Base-by-base conservation (phyloP, 2,329 filamentous ascomycete genomes). In the Colletotrichum magnum region DNA sequence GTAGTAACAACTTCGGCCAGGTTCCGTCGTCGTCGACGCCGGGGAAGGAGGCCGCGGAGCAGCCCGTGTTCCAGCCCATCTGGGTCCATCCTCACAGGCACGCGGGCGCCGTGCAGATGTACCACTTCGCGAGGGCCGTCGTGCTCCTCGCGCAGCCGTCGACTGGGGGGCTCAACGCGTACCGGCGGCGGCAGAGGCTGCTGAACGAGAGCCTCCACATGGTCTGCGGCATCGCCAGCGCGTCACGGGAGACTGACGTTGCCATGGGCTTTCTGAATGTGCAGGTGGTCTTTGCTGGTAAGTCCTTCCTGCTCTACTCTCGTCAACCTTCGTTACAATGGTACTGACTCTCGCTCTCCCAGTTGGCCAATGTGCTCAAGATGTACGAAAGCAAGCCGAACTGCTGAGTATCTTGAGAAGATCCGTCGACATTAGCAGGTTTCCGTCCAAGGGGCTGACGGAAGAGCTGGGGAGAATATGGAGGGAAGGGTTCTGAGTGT, bases 71-170 rank as follows among this genome's bases (percentile, higher is more conserved):
- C 71, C 76, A 80, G 12, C 79, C 82, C 1, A 77, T 86, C 10
- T 86, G 84, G 84, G 81, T 85, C 13, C 78, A 86, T 69, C 84
- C 84, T 2, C 77, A 83, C 4, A 75, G 80, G 6, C 81, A 81
- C 65, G 80, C 80, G 32, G 82, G 82, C 18, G 83, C 86, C 0
- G 74, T 88, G 5, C 87, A 88, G 69, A 81, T 84, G 32, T 83
- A 86, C 69, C 81, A 83, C 69, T 84, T 87, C 68, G 84, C 86
- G 1, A 79, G 83, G 9, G 84, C 87, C 28, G 76, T 87, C 0
- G 79, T 87, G 1, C 52, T 68, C 2, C 58, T 68, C 1, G 60
- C 53, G 0, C 64, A 68, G 36, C 64, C 64, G 1, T 63, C 58
- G 1, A 62, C 52, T 4, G 58, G 64, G 3, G 64, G 64, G 6